These are phyloP conservation scores for Fusarium sp. DNA, from an alignment of 2,329 filamentous ascomycete species.

Conservation along the genomic window DNA sequence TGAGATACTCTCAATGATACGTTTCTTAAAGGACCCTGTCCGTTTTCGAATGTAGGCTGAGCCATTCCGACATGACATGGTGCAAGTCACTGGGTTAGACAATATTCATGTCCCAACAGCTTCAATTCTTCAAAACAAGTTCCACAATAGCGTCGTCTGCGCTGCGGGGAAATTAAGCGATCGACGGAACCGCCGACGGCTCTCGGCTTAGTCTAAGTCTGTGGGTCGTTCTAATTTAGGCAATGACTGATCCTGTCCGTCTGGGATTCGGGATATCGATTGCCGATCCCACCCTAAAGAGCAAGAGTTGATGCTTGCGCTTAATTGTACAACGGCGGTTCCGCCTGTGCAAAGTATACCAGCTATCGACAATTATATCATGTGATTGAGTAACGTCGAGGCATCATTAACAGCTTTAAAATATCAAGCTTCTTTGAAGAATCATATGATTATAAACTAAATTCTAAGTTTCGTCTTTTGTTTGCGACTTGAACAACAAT, in stretches of 20 bases:
- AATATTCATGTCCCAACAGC: not conserved
- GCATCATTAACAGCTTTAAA: not conserved
- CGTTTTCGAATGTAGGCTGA: rapidly evolving
- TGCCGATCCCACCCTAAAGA: not conserved
- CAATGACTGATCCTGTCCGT: not conserved
- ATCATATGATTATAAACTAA: rapidly evolving
- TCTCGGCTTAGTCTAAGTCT: not conserved
- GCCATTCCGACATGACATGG: not conserved
- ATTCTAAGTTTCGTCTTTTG: not conserved
- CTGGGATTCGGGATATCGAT: not conserved
- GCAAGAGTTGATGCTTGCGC: not conserved
- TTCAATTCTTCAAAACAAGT: not conserved
- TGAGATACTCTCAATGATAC: conserved; percentile 12
- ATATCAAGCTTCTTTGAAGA: not conserved
- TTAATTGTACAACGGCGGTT: not conserved
- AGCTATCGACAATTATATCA: not conserved
- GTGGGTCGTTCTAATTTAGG: not conserved
- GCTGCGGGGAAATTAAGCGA: not conserved
- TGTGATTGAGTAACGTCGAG: not conserved
- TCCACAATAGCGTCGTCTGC: not conserved
- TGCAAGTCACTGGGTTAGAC: rapidly evolving
- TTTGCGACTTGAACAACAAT: not conserved
- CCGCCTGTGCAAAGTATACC: not conserved
- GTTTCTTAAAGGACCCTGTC: not conserved
- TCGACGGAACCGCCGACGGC: not conserved